These are phyloP conservation scores for Begonia loranthoides DNA, from an alignment of 306 rosid species.

Conservation along the genomic window DNA sequence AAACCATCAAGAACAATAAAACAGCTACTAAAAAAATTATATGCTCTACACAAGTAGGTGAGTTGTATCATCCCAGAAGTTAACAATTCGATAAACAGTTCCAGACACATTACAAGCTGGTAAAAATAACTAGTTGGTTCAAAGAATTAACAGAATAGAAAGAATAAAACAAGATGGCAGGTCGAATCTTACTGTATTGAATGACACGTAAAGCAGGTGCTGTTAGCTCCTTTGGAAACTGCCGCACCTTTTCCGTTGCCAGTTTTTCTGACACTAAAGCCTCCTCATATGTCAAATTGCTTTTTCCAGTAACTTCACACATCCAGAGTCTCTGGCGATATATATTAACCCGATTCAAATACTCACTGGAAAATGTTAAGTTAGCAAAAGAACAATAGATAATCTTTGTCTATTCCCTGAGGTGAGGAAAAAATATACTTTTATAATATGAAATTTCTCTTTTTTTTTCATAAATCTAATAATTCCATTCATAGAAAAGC, in stretches of 20 bases:
- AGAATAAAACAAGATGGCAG: background rate
- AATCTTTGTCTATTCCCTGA: too few relatives aligned
- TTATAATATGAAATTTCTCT: background rate
- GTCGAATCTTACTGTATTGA: constrained; percentile 66
- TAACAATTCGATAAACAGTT: too few relatives aligned
- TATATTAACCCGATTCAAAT: constrained; percentile 52
- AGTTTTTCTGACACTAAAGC: constrained; percentile 77
- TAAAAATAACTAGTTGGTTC: too few relatives aligned
- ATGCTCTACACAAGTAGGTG: too few relatives aligned
- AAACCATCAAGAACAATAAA: too few relatives aligned
- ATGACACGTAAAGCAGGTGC: constrained; percentile 55
- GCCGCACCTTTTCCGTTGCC: constrained; percentile 74
- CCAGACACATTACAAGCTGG: too few relatives aligned
- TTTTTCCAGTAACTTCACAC: constrained; percentile 77
- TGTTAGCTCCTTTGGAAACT: constrained; percentile 69
- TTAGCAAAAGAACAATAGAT: constrained; percentile 9
- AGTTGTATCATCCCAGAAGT: too few relatives aligned
- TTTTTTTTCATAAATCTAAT: too few relatives aligned
- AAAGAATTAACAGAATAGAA: too few relatives aligned
- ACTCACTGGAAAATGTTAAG: constrained; percentile 57
- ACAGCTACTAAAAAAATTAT: too few relatives aligned
- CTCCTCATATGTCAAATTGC: constrained; percentile 81
- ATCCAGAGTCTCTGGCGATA: constrained; percentile 84
- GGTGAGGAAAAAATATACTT: too few relatives aligned
- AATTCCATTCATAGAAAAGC: too few relatives aligned